Conservation (phyloP, 768 basidiomycete species). For the Trametes coccinea region DNA sequence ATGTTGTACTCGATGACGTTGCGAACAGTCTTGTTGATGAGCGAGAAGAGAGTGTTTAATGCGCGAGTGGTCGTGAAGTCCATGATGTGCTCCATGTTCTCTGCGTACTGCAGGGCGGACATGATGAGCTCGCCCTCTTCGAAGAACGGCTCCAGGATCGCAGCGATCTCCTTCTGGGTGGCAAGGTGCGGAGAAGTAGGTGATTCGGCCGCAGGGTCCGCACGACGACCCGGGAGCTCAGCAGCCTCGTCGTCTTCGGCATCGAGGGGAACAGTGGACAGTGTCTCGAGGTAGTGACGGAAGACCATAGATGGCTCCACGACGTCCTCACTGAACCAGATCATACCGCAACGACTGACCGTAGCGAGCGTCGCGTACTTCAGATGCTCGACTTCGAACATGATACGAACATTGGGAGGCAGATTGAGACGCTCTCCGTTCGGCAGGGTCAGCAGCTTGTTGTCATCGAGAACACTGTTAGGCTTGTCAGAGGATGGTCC, state of each 20-base stretch:
- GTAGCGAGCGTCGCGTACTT: constrained; percentile 97
- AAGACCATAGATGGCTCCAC: constrained; percentile 92
- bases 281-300: constrained; percentile 78
- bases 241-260: constrained; percentile 82
- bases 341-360: constrained; percentile 99
- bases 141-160: constrained; percentile 81
- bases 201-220: constrained; percentile 50
- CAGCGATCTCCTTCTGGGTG: constrained; percentile 75
- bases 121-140: constrained; percentile 78
- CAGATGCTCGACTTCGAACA: constrained; percentile 99
- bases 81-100: constrained; percentile 96
- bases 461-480: constrained; percentile 93
- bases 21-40: constrained; percentile 93
- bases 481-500: background rate
- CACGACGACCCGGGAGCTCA: constrained; percentile 63
- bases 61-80: constrained; percentile 93
- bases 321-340: constrained; percentile 99
- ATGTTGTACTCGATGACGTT: constrained; percentile 93
- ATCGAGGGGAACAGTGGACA: constrained; percentile 76
- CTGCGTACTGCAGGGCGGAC: constrained; percentile 75
- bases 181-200: constrained; percentile 60
- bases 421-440: constrained; percentile 98
- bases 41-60: constrained; percentile 93
- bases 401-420: constrained; percentile 95
- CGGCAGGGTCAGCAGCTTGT: constrained; percentile 94